Evolutionary conservation across 2,329 filamentous ascomycete species (phyloP).

Genomic region (Anisogramma anomala): DNA sequence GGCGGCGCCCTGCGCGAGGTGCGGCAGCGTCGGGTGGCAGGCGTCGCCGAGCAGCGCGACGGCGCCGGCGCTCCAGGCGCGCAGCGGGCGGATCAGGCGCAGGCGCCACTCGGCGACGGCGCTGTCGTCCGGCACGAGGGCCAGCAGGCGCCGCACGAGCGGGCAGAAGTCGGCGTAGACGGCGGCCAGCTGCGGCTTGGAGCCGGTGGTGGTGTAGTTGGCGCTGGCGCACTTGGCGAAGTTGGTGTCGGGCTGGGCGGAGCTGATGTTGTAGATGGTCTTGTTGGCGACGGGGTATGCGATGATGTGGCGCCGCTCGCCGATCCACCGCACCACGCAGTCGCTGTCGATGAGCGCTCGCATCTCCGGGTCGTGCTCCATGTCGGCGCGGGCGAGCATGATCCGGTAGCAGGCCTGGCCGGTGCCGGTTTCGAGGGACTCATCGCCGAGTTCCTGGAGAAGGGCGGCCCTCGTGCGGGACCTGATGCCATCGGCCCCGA

Average conservation of each 20-base stretch:
- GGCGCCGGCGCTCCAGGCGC: slow-evolving; percentile 45
- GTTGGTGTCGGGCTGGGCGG: slow-evolving; percentile 49
- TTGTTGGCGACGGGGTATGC: slow-evolving; percentile 63
- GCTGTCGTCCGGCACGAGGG: slow-evolving; percentile 49
- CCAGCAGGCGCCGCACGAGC: slow-evolving; percentile 45
- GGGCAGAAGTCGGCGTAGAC: slow-evolving; percentile 52
- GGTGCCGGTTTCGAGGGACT: slow-evolving; percentile 51
- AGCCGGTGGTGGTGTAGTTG: slow-evolving; percentile 52
- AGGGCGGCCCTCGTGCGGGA: slow-evolving; percentile 39
- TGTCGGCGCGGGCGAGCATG: slow-evolving; percentile 57
- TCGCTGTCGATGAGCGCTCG: slow-evolving; percentile 55
- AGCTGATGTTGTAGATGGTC: slow-evolving; percentile 52
- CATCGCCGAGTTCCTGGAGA: slow-evolving; percentile 39
- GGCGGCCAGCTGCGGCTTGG: slow-evolving; percentile 49
- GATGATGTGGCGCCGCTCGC: slow-evolving; percentile 63
- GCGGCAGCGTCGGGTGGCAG: slow-evolving; percentile 56
- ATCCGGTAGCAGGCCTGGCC: slow-evolving; percentile 71
- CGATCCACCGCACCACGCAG: slow-evolving; percentile 63
- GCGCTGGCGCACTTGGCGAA: slow-evolving; percentile 45
- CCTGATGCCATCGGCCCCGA: slow-evolving; percentile 47
- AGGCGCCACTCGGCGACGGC: slow-evolving; percentile 56
- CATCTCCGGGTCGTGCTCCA: slow-evolving; percentile 54
- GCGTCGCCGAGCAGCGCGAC: slow-evolving; percentile 52
- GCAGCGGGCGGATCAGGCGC: slow-evolving; percentile 44
- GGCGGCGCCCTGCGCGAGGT: slow-evolving; percentile 55